Conservation (phyloP, 345 rosid species). For the Heritiera fomes region DNA sequence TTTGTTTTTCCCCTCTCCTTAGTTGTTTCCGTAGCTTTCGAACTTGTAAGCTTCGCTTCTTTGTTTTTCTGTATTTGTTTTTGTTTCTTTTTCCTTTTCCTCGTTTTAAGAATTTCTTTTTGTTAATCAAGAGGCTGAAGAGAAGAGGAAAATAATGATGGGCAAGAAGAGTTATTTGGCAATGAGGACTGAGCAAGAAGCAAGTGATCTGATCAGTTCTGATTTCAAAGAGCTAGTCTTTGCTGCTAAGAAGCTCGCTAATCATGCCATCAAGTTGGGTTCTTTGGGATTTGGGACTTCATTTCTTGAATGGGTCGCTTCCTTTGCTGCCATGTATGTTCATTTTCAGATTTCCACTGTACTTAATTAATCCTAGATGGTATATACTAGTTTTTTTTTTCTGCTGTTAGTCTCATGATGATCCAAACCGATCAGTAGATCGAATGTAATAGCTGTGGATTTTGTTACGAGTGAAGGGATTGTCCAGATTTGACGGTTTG, state of each 20-base stretch:
- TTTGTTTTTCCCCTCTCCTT: neutral
- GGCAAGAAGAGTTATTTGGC: conserved; percentile 39
- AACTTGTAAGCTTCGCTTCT: neutral
- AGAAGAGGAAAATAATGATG: conserved; percentile 21
- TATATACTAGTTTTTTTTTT: neutral
- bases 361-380: neutral
- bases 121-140: neutral
- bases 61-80: neutral
- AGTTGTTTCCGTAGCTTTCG: neutral
- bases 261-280: conserved; percentile 50
- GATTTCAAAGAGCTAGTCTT: conserved; percentile 51
- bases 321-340: conserved; percentile 72
- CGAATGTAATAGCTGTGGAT: neutral
- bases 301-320: conserved; percentile 77
- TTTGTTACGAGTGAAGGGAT: neutral
- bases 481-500: neutral
- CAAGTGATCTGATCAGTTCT: conserved; percentile 37
- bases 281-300: conserved; percentile 72
- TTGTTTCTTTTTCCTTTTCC: neutral
- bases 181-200: conserved; percentile 45
- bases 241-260: conserved; percentile 51
- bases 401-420: neutral
- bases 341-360: neutral
- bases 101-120: too few species aligned
- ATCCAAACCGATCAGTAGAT: neutral